Conservation (phyloP, 768 basidiomycete species). For the Rhizopogon vesiculosus region DNA sequence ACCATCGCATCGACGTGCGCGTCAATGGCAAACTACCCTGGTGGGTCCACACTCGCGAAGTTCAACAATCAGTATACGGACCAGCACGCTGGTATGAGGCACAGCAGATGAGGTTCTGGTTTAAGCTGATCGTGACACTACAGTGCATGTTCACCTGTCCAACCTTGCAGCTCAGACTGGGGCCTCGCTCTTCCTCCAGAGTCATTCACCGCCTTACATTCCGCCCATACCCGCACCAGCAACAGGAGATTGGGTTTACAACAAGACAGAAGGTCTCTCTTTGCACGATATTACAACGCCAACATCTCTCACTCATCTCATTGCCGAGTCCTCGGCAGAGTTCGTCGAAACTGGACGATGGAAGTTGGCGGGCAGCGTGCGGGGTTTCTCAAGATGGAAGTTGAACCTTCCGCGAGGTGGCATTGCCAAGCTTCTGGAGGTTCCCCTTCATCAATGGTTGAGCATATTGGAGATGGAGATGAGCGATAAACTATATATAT, state of each 20-base stretch:
- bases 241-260: slow-evolving; percentile 55
- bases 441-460: slow-evolving; percentile 18
- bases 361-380: slow-evolving; percentile 39
- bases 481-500: slow-evolving; percentile 43
- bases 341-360: slow-evolving; percentile 28
- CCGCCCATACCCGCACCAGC: slow-evolving; percentile 8
- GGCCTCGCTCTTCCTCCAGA: slow-evolving; percentile 81
- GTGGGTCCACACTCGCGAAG: slow-evolving; percentile 62
- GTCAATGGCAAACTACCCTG: slow-evolving; percentile 84
- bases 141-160: slow-evolving; percentile 72
- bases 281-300: slow-evolving; percentile 33
- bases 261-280: slow-evolving; percentile 73
- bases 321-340: slow-evolving; percentile 41
- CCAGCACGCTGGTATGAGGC: slow-evolving; percentile 6
- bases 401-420: slow-evolving; percentile 18
- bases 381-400: slow-evolving; percentile 40
- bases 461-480: slow-evolving; percentile 33
- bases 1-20: slow-evolving; percentile 52
- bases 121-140: slow-evolving; percentile 6
- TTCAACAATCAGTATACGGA: slow-evolving; percentile 52
- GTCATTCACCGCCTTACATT: slow-evolving; percentile 52
- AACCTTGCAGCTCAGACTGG: slow-evolving; percentile 89
- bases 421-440: slow-evolving; percentile 14
- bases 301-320: slow-evolving; percentile 54
- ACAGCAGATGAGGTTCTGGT: not conserved